Base-by-base conservation (phyloP, 257 asterid species). In the Coffea canephora region DNA sequence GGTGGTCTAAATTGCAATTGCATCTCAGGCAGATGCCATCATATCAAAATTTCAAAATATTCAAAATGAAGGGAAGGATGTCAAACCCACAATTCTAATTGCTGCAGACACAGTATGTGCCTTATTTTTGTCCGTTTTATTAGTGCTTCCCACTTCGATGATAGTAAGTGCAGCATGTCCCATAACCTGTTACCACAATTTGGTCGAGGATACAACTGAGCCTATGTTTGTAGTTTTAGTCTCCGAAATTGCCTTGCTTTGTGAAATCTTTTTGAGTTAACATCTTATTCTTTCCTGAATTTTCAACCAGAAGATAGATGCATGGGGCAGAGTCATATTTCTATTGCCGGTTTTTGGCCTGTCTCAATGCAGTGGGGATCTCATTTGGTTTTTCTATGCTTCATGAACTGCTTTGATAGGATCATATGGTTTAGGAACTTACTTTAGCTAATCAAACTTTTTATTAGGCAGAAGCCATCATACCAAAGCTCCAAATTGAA, bases 91-190 rank as follows among this genome's bases (percentile, higher is more conserved):
- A 48, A 71, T 93, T 76, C 87, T 94, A 50, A 76, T 91, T 80
- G 88, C 97, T 77, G 93, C 97, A 46, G 98, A 94, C 80, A 94
- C 98, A 81, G 98, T 94, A 91, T 86, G 97, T 84, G 75, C 74
- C 84, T 85, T 72, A 78, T 59, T 57, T 73, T 80, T 73, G 71
- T 79, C 54, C 11, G 23, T 0, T 15, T 52, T 52, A 21, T 34
- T 36, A 8, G 41, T 8, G 34, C 55, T 74, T 68, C 67, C 39
- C 8, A 54, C 9, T 61, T 55, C n/a, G 54, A 79, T 67, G n/a
- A 49, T 14, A 62, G 64, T 31, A 27, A 39, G 34, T 73, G 16
- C 45, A 54, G 69, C 61, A 61, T 11, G 65, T 39, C 64, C 84
- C 50, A 49, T 19, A 64, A 69, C 75, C 54, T 57, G 76, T 39